Conservation (phyloP, 2,329 filamentous ascomycete genomes). For the Neocatenulostroma microsporum region DNA sequence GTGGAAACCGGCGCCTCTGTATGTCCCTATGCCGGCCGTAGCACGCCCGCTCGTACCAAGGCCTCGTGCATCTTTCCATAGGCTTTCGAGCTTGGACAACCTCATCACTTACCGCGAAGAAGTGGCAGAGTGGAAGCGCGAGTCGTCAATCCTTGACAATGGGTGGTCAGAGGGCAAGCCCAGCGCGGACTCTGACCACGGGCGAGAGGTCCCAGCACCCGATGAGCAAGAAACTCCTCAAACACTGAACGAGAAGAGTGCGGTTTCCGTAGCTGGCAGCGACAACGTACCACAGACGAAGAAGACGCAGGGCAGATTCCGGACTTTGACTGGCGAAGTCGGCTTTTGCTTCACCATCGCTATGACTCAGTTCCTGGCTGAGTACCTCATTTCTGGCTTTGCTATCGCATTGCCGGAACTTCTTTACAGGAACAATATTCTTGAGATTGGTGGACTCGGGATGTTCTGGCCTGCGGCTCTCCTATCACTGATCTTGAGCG, state of each 20-base stretch:
- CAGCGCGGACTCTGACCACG: constrained; percentile 3
- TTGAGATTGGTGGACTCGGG: constrained; percentile 15
- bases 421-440: constrained; percentile 9
- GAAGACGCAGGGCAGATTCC: constrained; percentile 20
- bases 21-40: background rate
- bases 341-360: constrained; percentile 31
- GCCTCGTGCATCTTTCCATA: constrained; percentile 18
- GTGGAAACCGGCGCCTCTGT: constrained; percentile 16
- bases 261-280: background rate
- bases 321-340: constrained; percentile 24
- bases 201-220: background rate
- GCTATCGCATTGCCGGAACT: constrained; percentile 28
- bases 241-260: background rate
- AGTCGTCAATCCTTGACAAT: constrained; percentile 14
- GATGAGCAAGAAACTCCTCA: background rate
- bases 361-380: constrained; percentile 30
- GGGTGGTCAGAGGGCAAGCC: background rate
- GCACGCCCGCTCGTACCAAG: background rate
- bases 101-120: constrained; percentile 27
- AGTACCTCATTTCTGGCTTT: constrained; percentile 32
- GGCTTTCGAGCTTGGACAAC: constrained; percentile 26
- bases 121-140: constrained; percentile 20
- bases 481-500: constrained; percentile 28
- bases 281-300: background rate
- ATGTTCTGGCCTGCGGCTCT: constrained; percentile 31